Percentiles rank a stretch among this genome's conserved stretches.
Conservation (phyloP, 148 eudicot species). For the Camellia japonica region DNA sequence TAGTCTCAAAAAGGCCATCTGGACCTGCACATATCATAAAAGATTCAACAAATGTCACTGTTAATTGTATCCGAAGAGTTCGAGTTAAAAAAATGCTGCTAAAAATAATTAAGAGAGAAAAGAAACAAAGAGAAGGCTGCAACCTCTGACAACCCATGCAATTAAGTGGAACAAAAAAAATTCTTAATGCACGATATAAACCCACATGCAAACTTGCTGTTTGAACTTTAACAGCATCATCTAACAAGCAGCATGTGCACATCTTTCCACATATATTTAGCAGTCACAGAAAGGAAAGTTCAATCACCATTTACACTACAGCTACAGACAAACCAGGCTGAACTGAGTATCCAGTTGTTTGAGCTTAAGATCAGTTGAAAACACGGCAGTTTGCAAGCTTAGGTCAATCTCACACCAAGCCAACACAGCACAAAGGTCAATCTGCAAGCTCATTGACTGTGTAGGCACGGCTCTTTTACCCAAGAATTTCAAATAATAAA, state of each 20-base stretch:
- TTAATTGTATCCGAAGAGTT: neutral
- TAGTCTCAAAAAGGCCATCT: slow-evolving; percentile 67
- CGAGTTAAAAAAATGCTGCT: neutral
- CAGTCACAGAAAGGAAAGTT: neutral
- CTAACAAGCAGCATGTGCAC: no score
- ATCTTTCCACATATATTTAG: no score
- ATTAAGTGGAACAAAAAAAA: no score
- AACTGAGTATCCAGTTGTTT: neutral
- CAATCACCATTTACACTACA: neutral
- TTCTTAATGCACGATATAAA: no score
- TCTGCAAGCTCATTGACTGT: no score
- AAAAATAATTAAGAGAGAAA: neutral
- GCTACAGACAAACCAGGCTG: neutral
- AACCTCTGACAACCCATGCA: no score
- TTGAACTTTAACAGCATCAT: no score
- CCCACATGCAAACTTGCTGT: no score
- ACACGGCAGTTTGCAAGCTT: neutral
- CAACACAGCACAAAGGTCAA: neutral
- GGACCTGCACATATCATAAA: slow-evolving; percentile 48
- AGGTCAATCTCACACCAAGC: neutral
- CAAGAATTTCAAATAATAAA: no score
- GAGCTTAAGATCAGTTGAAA: neutral
- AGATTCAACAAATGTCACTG: neutral
- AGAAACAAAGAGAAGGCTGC: neutral
- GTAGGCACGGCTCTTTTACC: no score